Evolutionary conservation across 805 yeast genomes (phyloP), one percentile per base, ranked within the genome.

Genomic region (Sugiyamaella qingdaonensis): DNA sequence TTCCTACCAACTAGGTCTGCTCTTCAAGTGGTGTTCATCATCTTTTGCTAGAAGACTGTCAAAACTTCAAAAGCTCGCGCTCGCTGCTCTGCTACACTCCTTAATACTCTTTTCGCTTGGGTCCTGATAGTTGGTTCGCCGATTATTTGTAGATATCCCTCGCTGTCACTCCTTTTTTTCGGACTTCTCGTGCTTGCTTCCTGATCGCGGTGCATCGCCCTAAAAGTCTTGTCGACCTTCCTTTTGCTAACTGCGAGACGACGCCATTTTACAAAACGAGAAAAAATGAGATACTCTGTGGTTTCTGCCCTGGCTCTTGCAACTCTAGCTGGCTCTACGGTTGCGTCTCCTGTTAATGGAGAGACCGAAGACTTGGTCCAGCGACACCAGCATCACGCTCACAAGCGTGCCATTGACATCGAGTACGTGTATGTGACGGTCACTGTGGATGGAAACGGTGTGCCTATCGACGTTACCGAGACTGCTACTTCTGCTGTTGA

Each of bases 361-460:
- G 56, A 39, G 11, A 60, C 69, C 24, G 66, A 66, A 24, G 59
- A 49, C 45, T 9, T 39, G 3, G 55, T 44, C 39, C 49, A 53
- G 21, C 57, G 46, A 33, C 63, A 70, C 77, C 53, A 70, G 75
- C 63, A 68, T 64, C 87, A 82, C 72, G 75, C 76, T 54, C 86
- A 84, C 73, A 70, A 71, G 67, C 73, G 76, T 49, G 76, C 73
- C 45, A 54, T 73, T 54, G 71, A 75, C 54, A 69, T 78, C 47
- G 69, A 72, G 62, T 75, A 73, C 66, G 73, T 72, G 48, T 79
- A 81, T 60, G 69, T 73, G 56, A 76, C 81, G 45, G 67, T 74
- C 47, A 66, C 70, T 33, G 75, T 72, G 45, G 73, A 72, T 61
- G 70, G 63, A 53, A 54, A 66, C 51, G 76, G 76, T 43, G 58